Conservation (phyloP, 2,329 filamentous ascomycete genomes). For the Aspergillus eucalypticola region DNA sequence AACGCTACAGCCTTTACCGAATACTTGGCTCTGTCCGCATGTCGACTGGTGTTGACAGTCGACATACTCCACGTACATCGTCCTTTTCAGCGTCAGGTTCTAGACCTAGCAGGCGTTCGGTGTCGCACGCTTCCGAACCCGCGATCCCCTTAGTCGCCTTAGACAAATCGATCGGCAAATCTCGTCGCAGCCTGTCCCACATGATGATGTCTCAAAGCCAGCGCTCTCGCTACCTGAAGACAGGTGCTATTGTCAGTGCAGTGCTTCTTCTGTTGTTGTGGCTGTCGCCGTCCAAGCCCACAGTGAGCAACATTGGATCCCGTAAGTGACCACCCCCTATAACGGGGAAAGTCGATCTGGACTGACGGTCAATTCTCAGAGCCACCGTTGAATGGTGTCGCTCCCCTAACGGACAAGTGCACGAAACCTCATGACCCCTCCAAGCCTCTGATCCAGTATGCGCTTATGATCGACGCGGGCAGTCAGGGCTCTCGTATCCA, state of each 20-base stretch:
- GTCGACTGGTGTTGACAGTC: conserved; percentile 57
- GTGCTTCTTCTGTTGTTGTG: conserved; percentile 60
- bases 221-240: conserved; percentile 62
- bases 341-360: background rate
- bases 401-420: conserved; percentile 71
- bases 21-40: conserved; percentile 45
- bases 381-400: conserved; percentile 23
- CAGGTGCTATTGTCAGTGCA: conserved; percentile 60
- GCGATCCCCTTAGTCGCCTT: conserved; percentile 50
- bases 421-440: conserved; percentile 78
- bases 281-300: conserved; percentile 46
- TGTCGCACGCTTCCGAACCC: conserved; percentile 50
- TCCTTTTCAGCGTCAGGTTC: conserved; percentile 53
- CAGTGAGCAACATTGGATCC: conserved; percentile 24
- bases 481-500: conserved; percentile 98
- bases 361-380: conserved; percentile 20
- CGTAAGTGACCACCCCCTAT: conserved; percentile 22
- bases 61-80: conserved; percentile 53
- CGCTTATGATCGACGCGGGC: conserved; percentile 97
- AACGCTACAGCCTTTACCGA: conserved; percentile 21
- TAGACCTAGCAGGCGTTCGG: conserved; percentile 53
- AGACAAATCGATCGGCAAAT: conserved; percentile 43
- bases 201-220: conserved; percentile 63
- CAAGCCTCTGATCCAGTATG: conserved; percentile 95
- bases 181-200: conserved; percentile 37